Evolutionary conservation across 108 stramenopile genomes (phyloP), one percentile per base, ranked within the genome.

Genomic region (Pseudonitzschia pungens): DNA sequence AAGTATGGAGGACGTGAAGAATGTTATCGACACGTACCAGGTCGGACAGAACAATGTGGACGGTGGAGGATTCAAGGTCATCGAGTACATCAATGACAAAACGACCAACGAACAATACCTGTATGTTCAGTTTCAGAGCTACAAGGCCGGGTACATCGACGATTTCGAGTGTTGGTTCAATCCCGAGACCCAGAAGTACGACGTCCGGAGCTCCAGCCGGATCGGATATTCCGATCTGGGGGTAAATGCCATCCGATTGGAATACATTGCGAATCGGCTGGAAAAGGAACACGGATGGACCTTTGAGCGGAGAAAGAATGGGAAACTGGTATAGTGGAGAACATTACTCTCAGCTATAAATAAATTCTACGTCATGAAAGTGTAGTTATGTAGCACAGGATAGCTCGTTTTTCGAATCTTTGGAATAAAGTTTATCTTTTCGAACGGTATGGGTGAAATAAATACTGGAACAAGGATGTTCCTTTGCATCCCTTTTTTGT

Each of bases 211-310:
- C 51, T 55, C 80, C 5, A 81, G 80, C 66, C 78, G 92, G 20
- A 69, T 91, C 11, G 92, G 92, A 29, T 86, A 90, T 65, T 83
- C 81, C 52, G 92, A 93, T 62, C 83, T 93, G 28, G 90, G 89
- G 22, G 92, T 93, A 50, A 93, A 93, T 42, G 71, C 71, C 10
- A 59, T 56, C 22, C 71, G 71, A 8, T 42, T 71, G 36, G 71
- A 71, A 59, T 71, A 71, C 55, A 73, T 73, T 54, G 73, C 59
- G 9, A 60, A 60, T 48, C 44, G 73, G 32, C 32, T 73, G 14
- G 73, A 73, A 65, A 65, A 52, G 20, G 73, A 73, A 65, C 64
- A 52, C 51, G 73, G 73, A 12, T 73, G 73, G 73, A 73, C 64
- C 24, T 52, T 73, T 22, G 36, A 73, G n/a, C 29, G 73, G 8